These are phyloP conservation scores for Avena eriantha DNA, from an alignment of 176 grass and related monocot genomes.

Conservation along the genomic window DNA sequence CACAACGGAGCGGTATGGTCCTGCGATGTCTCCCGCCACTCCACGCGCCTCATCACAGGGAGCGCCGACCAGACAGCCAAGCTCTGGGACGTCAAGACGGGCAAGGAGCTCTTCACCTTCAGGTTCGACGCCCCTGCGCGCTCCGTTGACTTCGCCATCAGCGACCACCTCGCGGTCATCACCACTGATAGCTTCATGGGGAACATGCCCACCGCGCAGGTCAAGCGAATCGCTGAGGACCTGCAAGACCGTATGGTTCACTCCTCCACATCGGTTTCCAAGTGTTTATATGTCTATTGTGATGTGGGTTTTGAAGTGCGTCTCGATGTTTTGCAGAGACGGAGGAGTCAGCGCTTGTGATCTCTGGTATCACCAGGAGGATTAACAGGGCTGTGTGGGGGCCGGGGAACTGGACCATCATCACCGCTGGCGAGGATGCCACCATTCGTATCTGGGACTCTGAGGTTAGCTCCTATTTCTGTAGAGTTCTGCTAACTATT, in stretches of 20 bases:
- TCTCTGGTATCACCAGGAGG: conserved; percentile 78
- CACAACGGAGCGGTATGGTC: conserved; percentile 96
- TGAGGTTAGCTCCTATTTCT: conserved; percentile 51
- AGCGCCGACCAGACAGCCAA: conserved; percentile 83
- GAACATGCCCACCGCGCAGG: conserved; percentile 69
- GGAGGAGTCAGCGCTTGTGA: conserved; percentile 65
- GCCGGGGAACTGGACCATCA: conserved; percentile 83
- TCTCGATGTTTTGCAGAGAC: conserved; percentile 60
- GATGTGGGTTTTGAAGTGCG: not conserved
- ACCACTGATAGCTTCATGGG: conserved; percentile 89
- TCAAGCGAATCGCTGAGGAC: conserved; percentile 73
- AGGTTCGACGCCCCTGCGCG: conserved; percentile 73
- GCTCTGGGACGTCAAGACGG: conserved; percentile 77
- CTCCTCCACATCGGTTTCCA: not conserved
- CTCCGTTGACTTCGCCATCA: conserved; percentile 69
- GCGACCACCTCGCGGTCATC: conserved; percentile 63
- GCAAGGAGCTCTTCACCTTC: conserved; percentile 72
- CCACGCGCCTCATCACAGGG: conserved; percentile 62
- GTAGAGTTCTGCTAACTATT: not conserved
- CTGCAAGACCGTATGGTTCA: conserved; percentile 57
- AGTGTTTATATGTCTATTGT: not conserved
- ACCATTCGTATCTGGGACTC: conserved; percentile 83
- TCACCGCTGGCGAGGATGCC: conserved; percentile 83
- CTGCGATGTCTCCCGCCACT: conserved; percentile 87
- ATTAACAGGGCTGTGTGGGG: conserved; percentile 94